Conservation (phyloP, 1,284 basidiomycete genomes). For the Cryptococcus deneoformans region DNA sequence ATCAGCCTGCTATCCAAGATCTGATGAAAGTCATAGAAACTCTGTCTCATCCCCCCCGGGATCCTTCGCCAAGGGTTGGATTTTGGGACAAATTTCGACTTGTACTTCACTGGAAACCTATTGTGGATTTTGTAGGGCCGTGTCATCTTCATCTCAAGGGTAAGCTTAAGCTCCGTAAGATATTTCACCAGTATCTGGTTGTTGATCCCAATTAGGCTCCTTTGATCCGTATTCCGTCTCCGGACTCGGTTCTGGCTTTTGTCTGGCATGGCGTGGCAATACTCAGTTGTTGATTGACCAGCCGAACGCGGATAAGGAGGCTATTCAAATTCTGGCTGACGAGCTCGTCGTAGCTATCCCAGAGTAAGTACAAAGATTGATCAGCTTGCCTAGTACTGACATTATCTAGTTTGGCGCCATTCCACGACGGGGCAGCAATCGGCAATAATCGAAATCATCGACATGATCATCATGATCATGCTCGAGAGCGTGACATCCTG, state of each 20-base stretch:
- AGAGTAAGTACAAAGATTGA: constrained; percentile 56
- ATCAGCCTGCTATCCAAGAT: constrained; percentile 83
- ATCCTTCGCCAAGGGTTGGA: constrained; percentile 81
- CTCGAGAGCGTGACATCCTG: constrained; percentile 1
- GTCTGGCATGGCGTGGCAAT: constrained; percentile 77
- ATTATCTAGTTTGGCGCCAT: constrained; percentile 45
- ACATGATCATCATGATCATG: background rate
- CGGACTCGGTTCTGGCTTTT: constrained; percentile 84
- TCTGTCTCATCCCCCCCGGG: constrained; percentile 72
- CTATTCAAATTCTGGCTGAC: constrained; percentile 80
- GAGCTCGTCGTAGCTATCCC: constrained; percentile 79
- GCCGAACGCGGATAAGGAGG: constrained; percentile 70
- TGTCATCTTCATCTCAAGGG: constrained; percentile 85
- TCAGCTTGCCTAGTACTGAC: background rate
- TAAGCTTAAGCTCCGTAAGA: constrained; percentile 28
- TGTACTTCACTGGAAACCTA: constrained; percentile 79
- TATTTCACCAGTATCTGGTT: background rate
- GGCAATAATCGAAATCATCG: constrained; percentile 28
- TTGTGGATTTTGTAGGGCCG: constrained; percentile 68
- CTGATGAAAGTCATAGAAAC: constrained; percentile 80
- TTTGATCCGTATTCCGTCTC: constrained; percentile 75
- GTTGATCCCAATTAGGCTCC: constrained; percentile 57
- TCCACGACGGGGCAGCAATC: constrained; percentile 52
- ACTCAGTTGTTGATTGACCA: constrained; percentile 72
- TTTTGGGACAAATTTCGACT: constrained; percentile 96